Base-by-base conservation (phyloP, 1,139 yeast genomes). In the Yamadazyma sp. region DNA sequence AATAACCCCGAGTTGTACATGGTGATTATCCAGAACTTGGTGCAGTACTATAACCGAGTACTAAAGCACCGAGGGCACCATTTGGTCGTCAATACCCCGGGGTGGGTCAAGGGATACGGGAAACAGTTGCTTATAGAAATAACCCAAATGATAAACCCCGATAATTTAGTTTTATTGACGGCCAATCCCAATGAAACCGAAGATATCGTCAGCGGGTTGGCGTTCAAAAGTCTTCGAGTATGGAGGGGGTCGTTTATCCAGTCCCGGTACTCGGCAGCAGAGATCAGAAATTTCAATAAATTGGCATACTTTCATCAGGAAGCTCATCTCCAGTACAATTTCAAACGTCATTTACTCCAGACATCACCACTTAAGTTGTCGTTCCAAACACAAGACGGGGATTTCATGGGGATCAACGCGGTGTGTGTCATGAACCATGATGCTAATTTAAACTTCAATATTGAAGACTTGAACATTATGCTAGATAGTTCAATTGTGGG, bases 81-180 rank as follows among this genome's bases (percentile, higher is more conserved):
- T 8, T 61, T 89, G 10, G 59, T 92, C 1, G 71, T 90, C 3
- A 90, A 90, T 51, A 80, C 94, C 0, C 95, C 97, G 0, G 97
- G 97, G 0, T 90, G 97, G 97, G 76, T 89, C 18, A 86, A 86
- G 59, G 97, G 97, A 0, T 80, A 80, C 43, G 98, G 97, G 0
- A 70, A 82, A 26, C 83, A 82, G 39, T 61, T 90, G 8, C 64
- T 87, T 15, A 63, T 62, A 12, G 64, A 72, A 12, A 62, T 88
- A 1, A 64, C 83, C 2, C 46, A 53, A 1, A 46, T 60, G 8
- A 57, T 78, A 1, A 58, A 66, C n/a, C 87, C 94, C 0, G 72
- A 82, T 0, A 68, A 76, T 44, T 57, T 86, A 21, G 57, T 85
- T 3, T 34, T 63, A 10, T 50, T 68, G 28, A 49, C 69, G 6